A percentile compares a stretch with the other conserved stretches of the same genome.
Evolutionary conservation across 352 stramenopile species (phyloP).

Genomic region (Ophiocytium majus): DNA sequence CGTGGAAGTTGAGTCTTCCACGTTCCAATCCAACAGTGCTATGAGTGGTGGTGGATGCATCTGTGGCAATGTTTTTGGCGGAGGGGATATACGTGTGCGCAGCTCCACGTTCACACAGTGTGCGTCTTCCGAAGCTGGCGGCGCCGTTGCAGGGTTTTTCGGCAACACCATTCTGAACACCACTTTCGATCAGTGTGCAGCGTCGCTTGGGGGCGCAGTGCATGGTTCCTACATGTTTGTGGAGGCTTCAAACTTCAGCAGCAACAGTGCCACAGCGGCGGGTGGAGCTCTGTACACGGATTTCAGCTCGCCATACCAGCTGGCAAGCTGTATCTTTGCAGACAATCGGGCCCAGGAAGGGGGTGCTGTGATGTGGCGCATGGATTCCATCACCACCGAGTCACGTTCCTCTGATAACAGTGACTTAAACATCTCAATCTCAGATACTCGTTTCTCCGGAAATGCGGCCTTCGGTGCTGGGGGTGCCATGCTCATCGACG

Average conservation of each 20-base stretch:
- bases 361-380: background rate
- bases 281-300: background rate
- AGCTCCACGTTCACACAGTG: background rate
- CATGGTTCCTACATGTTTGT: background rate
- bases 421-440: background rate
- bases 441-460: background rate
- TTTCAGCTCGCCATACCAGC: background rate
- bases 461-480: background rate
- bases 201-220: background rate
- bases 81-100: background rate
- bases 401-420: background rate
- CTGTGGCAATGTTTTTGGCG: background rate
- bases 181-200: background rate
- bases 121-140: background rate
- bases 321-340: background rate
- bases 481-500: background rate
- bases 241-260: background rate
- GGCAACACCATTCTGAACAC: background rate
- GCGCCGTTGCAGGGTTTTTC: background rate
- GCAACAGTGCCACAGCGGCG: background rate
- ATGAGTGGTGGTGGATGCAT: background rate
- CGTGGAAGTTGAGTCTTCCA: background rate
- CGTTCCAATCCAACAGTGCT: background rate
- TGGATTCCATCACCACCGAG: background rate
- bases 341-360: background rate